phyloP scores from a whole-genome alignment of 1,284 basidiomycete species.

The Inonotus obliquus region DNA sequence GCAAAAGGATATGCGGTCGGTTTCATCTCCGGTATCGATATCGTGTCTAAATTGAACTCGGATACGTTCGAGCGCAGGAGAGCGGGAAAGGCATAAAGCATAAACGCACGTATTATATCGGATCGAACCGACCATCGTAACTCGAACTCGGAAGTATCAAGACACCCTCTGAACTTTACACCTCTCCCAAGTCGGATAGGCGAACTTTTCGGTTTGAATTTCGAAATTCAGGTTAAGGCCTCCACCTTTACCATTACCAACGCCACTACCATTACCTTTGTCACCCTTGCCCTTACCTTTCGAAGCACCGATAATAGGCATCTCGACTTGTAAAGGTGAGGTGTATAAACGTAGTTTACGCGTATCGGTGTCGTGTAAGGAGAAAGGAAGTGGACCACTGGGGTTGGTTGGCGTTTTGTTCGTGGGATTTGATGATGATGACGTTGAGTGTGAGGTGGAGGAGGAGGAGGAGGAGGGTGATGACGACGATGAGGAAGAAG shows the following conservation, averaged over 20 bases:
- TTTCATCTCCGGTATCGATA: neutral
- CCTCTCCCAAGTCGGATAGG: constrained; percentile 58
- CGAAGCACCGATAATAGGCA: constrained; percentile 27
- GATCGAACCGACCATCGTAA: neutral
- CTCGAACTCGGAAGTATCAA: neutral
- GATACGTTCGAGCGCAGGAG: neutral
- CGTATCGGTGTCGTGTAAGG: constrained; percentile 42
- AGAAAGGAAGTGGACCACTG: constrained; percentile 38
- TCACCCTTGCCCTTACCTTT: constrained; percentile 28
- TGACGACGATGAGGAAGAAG: too few species aligned
- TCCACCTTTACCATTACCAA: constrained; percentile 18
- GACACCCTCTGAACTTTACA: constrained; percentile 42
- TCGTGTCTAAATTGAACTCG: neutral
- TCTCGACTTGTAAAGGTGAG: constrained; percentile 39
- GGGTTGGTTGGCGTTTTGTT: neutral
- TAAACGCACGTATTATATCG: neutral
- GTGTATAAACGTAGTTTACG: constrained; percentile 46
- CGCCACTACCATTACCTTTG: neutral
- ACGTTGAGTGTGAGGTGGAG: neutral
- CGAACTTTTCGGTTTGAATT: constrained; percentile 41
- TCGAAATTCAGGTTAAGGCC: constrained; percentile 29
- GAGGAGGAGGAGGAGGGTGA: neutral
- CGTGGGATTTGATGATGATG: neutral
- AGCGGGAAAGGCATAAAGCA: neutral
- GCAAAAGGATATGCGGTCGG: neutral